Base-by-base conservation (phyloP, 2,329 filamentous ascomycete species). In the Fusarium transvaalense region DNA sequence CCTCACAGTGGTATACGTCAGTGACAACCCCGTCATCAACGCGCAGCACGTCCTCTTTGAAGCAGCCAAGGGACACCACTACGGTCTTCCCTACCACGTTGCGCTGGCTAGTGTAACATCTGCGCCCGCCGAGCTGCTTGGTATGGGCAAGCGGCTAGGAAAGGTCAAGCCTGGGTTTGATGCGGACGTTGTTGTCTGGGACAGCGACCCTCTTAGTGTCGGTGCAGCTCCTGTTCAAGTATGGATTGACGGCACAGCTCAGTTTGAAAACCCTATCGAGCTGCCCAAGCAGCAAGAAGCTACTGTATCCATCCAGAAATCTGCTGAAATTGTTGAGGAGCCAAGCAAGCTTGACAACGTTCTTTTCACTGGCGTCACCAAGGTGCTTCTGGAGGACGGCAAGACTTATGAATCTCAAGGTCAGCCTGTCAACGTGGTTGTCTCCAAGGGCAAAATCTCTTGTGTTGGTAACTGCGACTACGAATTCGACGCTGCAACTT, bases 41-140 rank as follows among this genome's bases (percentile, higher is more conserved):
- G 89, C 89, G 1, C 89, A 91, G 75, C 89, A 91, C 66, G 88
- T 92, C 5, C 80, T 91, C 1, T 89, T 91, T 47, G 89, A 89
- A 72, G 87, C 87, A 10, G 87, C 86, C 48, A 88, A 88, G 76
- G 85, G 78, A 3, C 86, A 86, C 69, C 84, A 84, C 48, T 89
- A 88, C 64, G 87, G 88, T 1, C 79, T 90, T 56, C 85, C 87
- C 0, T 89, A 89, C 69, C 86, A 89, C 56, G 86, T 81, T 4
- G 88, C 88, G 1, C 75, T 90, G 7, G 83, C 87, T 2, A 80
- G 84, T 25, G 86, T 90, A 10, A 90, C 88, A 0, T 84, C 84
- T 1, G 85, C 85, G 0, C 87, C 88, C 0, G 88, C 88, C 3
- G 85, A 87, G 51, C 79, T 86, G 3, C 79, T 90, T 0, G 87